Conservation (phyloP, 768 basidiomycete genomes). For the Leccinum sublutescens region DNA sequence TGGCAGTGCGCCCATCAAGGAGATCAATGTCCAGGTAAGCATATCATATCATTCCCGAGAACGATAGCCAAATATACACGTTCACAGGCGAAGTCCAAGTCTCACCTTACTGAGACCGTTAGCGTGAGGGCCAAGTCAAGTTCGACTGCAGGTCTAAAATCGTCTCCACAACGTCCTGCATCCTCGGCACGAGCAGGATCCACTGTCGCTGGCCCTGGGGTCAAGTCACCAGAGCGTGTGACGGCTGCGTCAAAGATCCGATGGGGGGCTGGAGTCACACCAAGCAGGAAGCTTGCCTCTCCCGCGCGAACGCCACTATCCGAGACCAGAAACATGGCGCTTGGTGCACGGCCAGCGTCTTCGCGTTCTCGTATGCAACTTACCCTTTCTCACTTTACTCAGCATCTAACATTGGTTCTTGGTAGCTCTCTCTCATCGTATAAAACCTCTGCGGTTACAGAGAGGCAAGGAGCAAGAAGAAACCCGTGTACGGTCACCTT, state of each 20-base stretch:
- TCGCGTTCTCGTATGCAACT: conserved; percentile 23
- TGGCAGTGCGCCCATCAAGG: conserved; percentile 45
- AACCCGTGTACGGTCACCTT: conserved; percentile 1
- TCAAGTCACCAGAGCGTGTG: conserved; percentile 23
- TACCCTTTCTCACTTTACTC: not conserved
- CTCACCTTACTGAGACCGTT: not conserved
- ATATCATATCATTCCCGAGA: not conserved
- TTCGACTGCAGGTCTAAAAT: conserved; percentile 7
- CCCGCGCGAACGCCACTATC: conserved; percentile 22
- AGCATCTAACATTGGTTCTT: conserved; percentile 3
- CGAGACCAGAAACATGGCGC: conserved; percentile 21
- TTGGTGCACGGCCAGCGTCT: conserved; percentile 8
- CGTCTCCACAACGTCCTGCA: conserved; percentile 9
- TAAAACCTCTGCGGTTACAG: conserved; percentile 16
- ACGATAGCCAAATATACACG: not conserved
- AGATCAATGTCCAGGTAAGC: conserved; percentile 57
- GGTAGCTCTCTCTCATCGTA: conserved; percentile 13
- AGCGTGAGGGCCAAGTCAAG: conserved; percentile 12
- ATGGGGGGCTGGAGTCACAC: conserved; percentile 19
- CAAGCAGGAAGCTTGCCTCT: conserved; percentile 26
- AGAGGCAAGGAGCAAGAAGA: conserved; percentile 10
- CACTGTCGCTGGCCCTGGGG: not conserved
- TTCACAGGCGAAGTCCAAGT: conserved; percentile 20
- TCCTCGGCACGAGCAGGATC: conserved; percentile 11
- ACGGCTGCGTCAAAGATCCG: conserved; percentile 19